These are phyloP conservation scores for Bassia scoparia DNA, from an alignment of 148 eudicot species.

Conservation along the genomic window DNA sequence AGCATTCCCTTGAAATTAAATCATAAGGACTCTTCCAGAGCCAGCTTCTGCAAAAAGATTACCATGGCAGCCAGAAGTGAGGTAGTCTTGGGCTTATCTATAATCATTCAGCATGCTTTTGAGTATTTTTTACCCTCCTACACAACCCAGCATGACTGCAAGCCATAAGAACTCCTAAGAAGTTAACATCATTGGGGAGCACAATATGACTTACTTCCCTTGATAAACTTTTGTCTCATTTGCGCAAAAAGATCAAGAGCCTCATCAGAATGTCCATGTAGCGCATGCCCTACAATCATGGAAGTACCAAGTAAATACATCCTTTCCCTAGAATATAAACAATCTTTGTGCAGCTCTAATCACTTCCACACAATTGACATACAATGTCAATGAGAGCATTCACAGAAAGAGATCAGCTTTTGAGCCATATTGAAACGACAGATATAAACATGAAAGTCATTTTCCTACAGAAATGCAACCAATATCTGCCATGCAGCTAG, in stretches of 20 bases:
- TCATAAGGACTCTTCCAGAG: conserved; percentile 42
- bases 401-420: conserved; percentile 27
- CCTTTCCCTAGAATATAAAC: conserved; percentile 32
- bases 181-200: conserved; percentile 42
- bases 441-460: conserved; percentile 34
- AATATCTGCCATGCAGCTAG: conserved; percentile 44
- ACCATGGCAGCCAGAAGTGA: conserved; percentile 53
- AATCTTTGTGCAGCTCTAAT: conserved; percentile 29
- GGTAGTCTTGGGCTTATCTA: conserved; percentile 36
- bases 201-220: conserved; percentile 5
- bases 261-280: conserved; percentile 39
- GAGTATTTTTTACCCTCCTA: conserved; percentile 43
- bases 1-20: conserved; percentile 35
- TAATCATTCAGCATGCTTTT: conserved; percentile 41
- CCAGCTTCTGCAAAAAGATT: conserved; percentile 47
- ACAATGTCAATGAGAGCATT: conserved; percentile 44
- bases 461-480: conserved; percentile 42
- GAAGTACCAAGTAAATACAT: conserved; percentile 56
- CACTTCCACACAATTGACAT: conserved; percentile 45
- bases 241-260: conserved; percentile 38
- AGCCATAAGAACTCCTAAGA: conserved; percentile 51
- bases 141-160: conserved; percentile 47
- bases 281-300: conserved; percentile 51
- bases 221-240: conserved; percentile 27
- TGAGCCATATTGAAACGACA: conserved; percentile 14